Percentiles rank a stretch among this genome's conserved stretches.
These are phyloP conservation scores for Incumbomyces delicatus DNA, from an alignment of 2,329 filamentous ascomycete species.

Conservation along the genomic window DNA sequence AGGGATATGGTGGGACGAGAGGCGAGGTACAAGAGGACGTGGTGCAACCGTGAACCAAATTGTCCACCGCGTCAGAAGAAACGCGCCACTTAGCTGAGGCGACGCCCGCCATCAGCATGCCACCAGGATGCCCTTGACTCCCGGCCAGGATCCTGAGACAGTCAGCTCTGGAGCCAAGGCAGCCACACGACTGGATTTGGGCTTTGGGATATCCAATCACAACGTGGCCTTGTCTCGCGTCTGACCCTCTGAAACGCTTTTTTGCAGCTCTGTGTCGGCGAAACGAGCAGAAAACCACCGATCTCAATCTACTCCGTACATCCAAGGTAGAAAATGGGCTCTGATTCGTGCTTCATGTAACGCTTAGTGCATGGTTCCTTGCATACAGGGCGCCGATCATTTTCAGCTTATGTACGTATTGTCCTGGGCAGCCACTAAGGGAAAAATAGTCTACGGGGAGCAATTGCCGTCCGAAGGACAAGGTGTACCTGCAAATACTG, in stretches of 20 bases:
- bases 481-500: too few relatives aligned
- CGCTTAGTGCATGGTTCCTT: slow-evolving; percentile 2
- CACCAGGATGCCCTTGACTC: neutral
- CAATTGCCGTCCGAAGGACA: neutral
- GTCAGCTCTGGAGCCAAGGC: neutral
- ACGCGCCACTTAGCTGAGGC: neutral
- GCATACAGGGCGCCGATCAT: slow-evolving; percentile 4
- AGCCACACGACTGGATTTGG: neutral
- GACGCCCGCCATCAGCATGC: neutral
- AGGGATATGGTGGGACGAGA: neutral
- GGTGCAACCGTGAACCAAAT: neutral
- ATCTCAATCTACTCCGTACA: neutral
- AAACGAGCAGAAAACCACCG: slow-evolving; percentile 1
- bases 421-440: neutral
- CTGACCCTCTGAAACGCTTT: slow-evolving; percentile 1
- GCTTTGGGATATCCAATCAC: neutral
- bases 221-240: neutral
- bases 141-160: neutral
- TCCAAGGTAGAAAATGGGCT: neutral
- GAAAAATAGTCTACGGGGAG: neutral
- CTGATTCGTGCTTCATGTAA: slow-evolving; percentile 2
- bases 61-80: neutral
- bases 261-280: slow-evolving; percentile 1
- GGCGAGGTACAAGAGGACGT: slow-evolving; percentile 1
- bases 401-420: neutral